Percentiles rank a stretch among this genome's conserved stretches.
Evolutionary conservation across 1,139 yeast genomes (phyloP).

Genomic region (Debaryomyces fabryi): DNA sequence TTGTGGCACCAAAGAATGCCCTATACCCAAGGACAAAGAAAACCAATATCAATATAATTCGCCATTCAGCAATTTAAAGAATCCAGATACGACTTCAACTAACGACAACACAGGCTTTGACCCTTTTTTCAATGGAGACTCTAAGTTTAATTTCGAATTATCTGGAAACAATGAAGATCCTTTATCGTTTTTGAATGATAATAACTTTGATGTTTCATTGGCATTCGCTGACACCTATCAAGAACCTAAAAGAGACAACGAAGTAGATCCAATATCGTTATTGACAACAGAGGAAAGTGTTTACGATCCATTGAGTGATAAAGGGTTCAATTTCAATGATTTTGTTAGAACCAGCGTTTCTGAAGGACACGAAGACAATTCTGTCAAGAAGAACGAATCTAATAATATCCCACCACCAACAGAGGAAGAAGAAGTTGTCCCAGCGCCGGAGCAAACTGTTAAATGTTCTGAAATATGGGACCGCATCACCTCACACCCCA

Average conservation of each 20-base stretch:
- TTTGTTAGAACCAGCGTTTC: conserved; percentile 30
- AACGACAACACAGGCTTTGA: conserved; percentile 26
- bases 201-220: conserved; percentile 52
- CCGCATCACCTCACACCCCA: conserved; percentile 90
- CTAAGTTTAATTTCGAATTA: conserved; percentile 23
- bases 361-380: neutral
- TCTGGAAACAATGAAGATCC: conserved; percentile 32
- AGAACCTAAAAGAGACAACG: conserved; percentile 16
- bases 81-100: conserved; percentile 5
- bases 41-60: conserved; percentile 18
- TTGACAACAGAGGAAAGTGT: conserved; percentile 66
- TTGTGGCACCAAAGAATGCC: conserved; percentile 77
- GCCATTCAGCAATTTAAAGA: conserved; percentile 22
- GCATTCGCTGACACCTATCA: conserved; percentile 40
- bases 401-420: conserved; percentile 7
- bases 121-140: conserved; percentile 28
- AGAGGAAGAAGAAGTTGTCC: conserved; percentile 31
- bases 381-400: neutral
- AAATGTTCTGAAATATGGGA: conserved; percentile 95
- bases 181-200: conserved; percentile 48
- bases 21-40: conserved; percentile 57
- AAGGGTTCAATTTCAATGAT: conserved; percentile 40
- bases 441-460: conserved; percentile 42
- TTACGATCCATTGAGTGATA: conserved; percentile 59
- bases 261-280: conserved; percentile 37